Conservation (phyloP, 129 eudicot genomes). For the Arctium minus region DNA sequence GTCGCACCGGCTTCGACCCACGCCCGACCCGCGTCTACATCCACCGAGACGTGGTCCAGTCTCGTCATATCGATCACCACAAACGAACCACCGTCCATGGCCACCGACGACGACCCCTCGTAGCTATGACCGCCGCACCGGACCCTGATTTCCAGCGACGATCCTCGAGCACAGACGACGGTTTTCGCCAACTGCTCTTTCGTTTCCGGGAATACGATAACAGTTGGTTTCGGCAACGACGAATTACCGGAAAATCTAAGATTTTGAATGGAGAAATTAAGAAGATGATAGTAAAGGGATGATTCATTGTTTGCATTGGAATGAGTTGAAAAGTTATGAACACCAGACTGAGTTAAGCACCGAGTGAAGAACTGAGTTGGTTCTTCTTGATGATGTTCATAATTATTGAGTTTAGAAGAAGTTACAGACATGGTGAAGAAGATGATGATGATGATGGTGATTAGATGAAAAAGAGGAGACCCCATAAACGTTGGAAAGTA, state of each 20-base stretch:
- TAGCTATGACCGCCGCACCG: conserved; percentile 85
- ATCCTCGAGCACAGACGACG: conserved; percentile 39
- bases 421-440: conserved; percentile 20
- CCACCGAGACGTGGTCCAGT: conserved; percentile 47
- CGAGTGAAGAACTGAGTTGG: conserved; percentile 12
- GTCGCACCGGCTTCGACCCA: conserved; percentile 97
- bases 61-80: conserved; percentile 72
- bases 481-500: conserved; percentile 7
- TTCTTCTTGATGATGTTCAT: neutral
- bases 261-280: conserved; percentile 65
- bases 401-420: neutral
- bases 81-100: conserved; percentile 37
- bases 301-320: conserved; percentile 27
- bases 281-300: conserved; percentile 35
- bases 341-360: conserved; percentile 40
- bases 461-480: neutral
- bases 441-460: neutral
- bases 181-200: conserved; percentile 43
- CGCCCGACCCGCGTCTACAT: conserved; percentile 35
- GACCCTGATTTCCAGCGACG: conserved; percentile 46
- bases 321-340: conserved; percentile 49
- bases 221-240: conserved; percentile 52
- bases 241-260: conserved; percentile 41
- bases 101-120: conserved; percentile 59
- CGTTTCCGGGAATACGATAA: conserved; percentile 57